Evolutionary conservation across 1,284 basidiomycete genomes (phyloP).

Genomic region (Cryptococcus deneoformans): DNA sequence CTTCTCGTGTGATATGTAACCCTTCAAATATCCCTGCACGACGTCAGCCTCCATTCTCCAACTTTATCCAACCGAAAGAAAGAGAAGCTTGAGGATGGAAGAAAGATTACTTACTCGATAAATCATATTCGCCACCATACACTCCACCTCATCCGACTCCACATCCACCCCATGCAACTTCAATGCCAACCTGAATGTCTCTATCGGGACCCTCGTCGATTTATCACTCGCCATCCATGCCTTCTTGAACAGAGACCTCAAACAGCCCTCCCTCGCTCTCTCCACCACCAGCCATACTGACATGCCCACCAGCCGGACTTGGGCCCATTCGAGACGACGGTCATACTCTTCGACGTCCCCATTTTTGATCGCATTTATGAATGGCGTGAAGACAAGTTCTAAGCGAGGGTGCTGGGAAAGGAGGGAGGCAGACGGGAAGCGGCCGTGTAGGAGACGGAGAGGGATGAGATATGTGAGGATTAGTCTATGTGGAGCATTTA

Average conservation of each 20-base stretch:
- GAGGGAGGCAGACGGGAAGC: conserved; percentile 69
- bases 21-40: conserved; percentile 73
- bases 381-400: conserved; percentile 71
- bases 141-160: conserved; percentile 79
- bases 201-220: conserved; percentile 69
- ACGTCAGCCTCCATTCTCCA: not conserved
- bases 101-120: conserved; percentile 57
- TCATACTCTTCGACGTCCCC: conserved; percentile 85
- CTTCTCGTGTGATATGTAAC: conserved; percentile 94
- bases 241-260: conserved; percentile 78
- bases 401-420: conserved; percentile 69
- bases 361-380: conserved; percentile 68
- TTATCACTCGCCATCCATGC: conserved; percentile 80
- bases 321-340: conserved; percentile 61
- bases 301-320: conserved; percentile 72
- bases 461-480: conserved; percentile 89
- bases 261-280: conserved; percentile 78
- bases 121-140: conserved; percentile 90
- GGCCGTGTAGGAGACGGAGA: conserved; percentile 78
- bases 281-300: conserved; percentile 85
- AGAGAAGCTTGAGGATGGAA: not conserved
- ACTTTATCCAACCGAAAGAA: not conserved
- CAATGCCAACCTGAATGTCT: conserved; percentile 70
- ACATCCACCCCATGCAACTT: conserved; percentile 59
- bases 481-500: conserved; percentile 55